Percentiles rank a stretch among this genome's conserved stretches.
Conservation (phyloP, 805 yeast species). For the Zygotorulaspora florentina region DNA sequence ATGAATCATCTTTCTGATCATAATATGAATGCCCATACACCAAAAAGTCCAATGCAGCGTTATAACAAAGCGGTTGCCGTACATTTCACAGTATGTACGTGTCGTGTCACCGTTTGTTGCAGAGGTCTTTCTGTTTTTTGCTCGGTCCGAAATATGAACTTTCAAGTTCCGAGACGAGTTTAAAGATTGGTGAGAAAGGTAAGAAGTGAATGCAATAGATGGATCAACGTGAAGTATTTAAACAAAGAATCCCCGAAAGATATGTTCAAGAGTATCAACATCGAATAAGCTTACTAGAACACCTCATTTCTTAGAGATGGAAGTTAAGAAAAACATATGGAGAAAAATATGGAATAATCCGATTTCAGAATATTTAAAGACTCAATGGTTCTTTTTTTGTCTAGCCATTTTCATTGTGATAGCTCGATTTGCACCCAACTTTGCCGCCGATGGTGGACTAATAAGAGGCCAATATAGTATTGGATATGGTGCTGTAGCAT, state of each 20-base stretch:
- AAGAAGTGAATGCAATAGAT: no score
- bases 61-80: no score
- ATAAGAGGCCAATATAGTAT: conserved; percentile 72
- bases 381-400: conserved; percentile 73
- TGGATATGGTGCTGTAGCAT: conserved; percentile 81
- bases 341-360: conserved; percentile 21
- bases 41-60: no score
- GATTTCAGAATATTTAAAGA: conserved; percentile 18
- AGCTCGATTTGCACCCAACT: conserved; percentile 73
- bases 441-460: conserved; percentile 79
- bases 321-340: background rate
- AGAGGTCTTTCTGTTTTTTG: background rate
- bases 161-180: background rate
- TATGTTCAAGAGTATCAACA: no score
- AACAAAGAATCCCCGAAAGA: no score
- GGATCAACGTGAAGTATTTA: no score
- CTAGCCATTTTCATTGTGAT: conserved; percentile 70
- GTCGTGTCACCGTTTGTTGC: no score
- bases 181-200: no score
- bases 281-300: background rate
- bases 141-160: conserved; percentile 1
- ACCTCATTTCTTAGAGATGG: background rate
- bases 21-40: no score
- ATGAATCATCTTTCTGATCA: no score
- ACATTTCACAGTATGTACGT: no score